Base-by-base conservation (phyloP, 2,329 filamentous ascomycete species). In the Malbranchea cinnamomea region DNA sequence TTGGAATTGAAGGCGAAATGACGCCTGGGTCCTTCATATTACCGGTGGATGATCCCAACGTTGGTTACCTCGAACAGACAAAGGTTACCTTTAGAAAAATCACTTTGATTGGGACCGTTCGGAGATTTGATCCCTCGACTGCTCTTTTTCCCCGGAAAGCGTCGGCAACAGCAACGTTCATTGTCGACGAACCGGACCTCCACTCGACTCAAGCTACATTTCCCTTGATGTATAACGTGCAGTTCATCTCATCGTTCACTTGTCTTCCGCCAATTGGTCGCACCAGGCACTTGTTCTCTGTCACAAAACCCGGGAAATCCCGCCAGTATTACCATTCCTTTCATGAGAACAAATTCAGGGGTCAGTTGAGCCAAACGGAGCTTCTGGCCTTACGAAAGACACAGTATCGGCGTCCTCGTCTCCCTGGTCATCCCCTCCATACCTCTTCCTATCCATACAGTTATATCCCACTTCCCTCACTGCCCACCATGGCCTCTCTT, bases 221-320 rank as follows among this genome's bases (percentile, higher is more conserved):
- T 17, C 50, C 59, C 1, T 47, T 71, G 15, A 51, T 47, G 10
- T 57, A 67, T 43, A 64, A 69, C 34, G 57, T 67, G 9, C 56
- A 63, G 16, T 72, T 71, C 41, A 49, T 73, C 24, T 58, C 64
- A 1, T 64, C 66, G 2, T 65, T 64, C 41, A 64, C 63, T 11
- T 73, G 68, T 42, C 57, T 52, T 5, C 53, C 60, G 7, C 63
- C 65, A 3, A 39, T 45, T 5, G 55, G 56, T 3, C 44, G 48
- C 18, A 26, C 33, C 16, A 26, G 34, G 31, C 33, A 38, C 17
- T 29, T 24, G 5, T 28, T n/a, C n/a, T n/a, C n/a, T n/a, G n/a
- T n/a, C n/a, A n/a, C n/a, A n/a, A 6, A 32, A 30, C 19, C 33
- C 21, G 17, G 28, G 26, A 24, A 14, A 11, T 10, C 14, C 10